A percentile compares a stretch with the other conserved stretches of the same genome.
phyloP scores from a whole-genome alignment of 345 rosid species.

The Trapa bicornis region DNA sequence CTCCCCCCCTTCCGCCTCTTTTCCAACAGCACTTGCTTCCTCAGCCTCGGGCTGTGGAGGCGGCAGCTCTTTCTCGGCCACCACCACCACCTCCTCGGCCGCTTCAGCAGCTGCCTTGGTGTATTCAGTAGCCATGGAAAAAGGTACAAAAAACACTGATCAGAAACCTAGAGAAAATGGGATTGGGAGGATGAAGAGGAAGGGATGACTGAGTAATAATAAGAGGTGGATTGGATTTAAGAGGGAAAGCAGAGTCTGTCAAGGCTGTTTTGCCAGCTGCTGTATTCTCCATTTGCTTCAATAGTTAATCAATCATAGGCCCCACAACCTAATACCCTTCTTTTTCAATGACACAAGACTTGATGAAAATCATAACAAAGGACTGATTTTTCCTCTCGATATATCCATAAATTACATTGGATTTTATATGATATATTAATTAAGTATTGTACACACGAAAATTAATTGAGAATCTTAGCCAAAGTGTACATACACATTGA shows the following conservation, averaged over 20 bases:
- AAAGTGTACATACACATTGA: too few relatives aligned
- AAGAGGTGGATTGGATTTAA: background rate
- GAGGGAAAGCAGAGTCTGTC: conserved; percentile 12
- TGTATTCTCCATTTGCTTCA: background rate
- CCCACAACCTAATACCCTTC: background rate
- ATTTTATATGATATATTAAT: too few relatives aligned
- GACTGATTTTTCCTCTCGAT: too few relatives aligned
- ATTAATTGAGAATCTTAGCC: too few relatives aligned
- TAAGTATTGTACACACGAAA: too few relatives aligned
- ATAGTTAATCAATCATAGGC: background rate
- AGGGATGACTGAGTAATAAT: background rate
- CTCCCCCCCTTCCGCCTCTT: conserved; percentile 5
- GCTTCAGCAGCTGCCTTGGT: background rate
- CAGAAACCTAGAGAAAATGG: background rate
- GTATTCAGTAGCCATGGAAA: conserved; percentile 8
- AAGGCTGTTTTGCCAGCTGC: conserved; percentile 7
- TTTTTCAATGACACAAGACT: background rate
- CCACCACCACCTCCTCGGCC: background rate
- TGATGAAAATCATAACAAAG: too few relatives aligned
- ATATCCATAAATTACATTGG: too few relatives aligned
- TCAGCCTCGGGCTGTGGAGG: conserved; percentile 7
- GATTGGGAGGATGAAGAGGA: background rate
- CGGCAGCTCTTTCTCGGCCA: conserved; percentile 8
- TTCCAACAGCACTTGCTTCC: conserved; percentile 7
- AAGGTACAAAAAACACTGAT: background rate